phyloP scores from a whole-genome alignment of 345 rosid genomes.

The Geranium brycei region DNA sequence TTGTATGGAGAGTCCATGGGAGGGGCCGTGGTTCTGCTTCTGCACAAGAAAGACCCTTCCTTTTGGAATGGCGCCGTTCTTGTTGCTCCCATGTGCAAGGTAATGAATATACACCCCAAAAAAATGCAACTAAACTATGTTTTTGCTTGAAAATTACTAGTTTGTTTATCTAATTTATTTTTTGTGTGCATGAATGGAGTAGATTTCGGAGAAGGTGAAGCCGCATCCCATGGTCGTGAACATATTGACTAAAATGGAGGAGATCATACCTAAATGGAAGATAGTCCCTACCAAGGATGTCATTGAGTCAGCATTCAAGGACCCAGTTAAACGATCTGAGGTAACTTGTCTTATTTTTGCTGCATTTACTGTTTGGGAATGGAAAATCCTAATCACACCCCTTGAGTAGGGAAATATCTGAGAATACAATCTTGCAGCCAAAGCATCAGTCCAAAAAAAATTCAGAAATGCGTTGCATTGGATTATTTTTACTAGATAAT shows the following conservation, averaged over 20 bases:
- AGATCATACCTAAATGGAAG: conserved; percentile 91
- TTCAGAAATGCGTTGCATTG: too few relatives aligned
- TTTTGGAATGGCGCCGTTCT: conserved; percentile 86
- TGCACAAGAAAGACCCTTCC: conserved; percentile 67
- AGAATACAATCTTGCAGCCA: too few relatives aligned
- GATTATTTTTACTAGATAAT: too few relatives aligned
- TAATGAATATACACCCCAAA: conserved; percentile 3
- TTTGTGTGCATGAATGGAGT: background rate
- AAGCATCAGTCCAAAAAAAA: too few relatives aligned
- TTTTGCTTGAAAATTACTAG: background rate
- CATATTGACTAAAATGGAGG: conserved; percentile 66
- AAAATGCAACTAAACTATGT: background rate
- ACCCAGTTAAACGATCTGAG: conserved; percentile 70
- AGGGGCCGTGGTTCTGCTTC: conserved; percentile 79
- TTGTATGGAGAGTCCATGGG: conserved; percentile 98
- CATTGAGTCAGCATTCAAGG: conserved; percentile 68
- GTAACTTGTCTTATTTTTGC: conserved; percentile 12
- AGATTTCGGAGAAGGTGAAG: conserved; percentile 93
- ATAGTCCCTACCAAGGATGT: conserved; percentile 88
- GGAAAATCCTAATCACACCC: too few relatives aligned
- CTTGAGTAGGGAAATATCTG: too few relatives aligned
- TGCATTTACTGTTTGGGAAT: too few relatives aligned
- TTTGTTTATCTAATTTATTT: background rate
- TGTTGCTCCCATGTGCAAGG: conserved; percentile 99
- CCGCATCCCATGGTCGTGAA: conserved; percentile 81